A percentile compares a stretch with the other conserved stretches of the same genome.
phyloP scores from a whole-genome alignment of 1,284 basidiomycete species.

The Ustilago hordei region DNA sequence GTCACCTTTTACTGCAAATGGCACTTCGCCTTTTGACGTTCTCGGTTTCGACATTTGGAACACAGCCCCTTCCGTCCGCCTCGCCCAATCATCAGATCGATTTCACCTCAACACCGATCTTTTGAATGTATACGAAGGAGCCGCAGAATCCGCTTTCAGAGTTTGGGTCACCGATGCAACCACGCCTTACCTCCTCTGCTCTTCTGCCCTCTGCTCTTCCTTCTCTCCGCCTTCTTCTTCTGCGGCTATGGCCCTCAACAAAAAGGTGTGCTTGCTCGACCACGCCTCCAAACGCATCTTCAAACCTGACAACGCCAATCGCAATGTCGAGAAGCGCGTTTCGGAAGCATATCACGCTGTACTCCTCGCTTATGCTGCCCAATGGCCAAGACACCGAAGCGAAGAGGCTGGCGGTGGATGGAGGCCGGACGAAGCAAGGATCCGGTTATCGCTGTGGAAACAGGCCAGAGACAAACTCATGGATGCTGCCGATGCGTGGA shows the following conservation, averaged over 20 bases:
- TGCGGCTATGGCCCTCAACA: conserved; percentile 37
- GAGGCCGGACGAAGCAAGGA: conserved; percentile 35
- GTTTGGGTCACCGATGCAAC: conserved; percentile 45
- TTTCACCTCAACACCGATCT: conserved; percentile 38
- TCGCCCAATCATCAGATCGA: conserved; percentile 30
- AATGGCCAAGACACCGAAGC: conserved; percentile 38
- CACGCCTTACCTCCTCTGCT: conserved; percentile 31
- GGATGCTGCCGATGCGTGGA: conserved; percentile 43
- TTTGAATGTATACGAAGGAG: conserved; percentile 41
- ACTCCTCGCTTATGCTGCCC: conserved; percentile 39
- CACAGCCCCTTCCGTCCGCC: conserved; percentile 27
- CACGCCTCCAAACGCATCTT: conserved; percentile 40
- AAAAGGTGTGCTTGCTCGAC: conserved; percentile 40
- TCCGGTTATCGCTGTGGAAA: conserved; percentile 40
- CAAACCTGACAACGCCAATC: conserved; percentile 23
- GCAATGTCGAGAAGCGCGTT: conserved; percentile 39
- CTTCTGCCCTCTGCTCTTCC: conserved; percentile 20
- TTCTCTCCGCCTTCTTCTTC: conserved; percentile 13
- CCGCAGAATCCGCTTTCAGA: conserved; percentile 39
- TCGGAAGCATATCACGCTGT: conserved; percentile 43
- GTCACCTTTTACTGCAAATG: conserved; percentile 23
- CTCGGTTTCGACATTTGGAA: conserved; percentile 48
- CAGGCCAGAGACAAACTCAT: conserved; percentile 46
- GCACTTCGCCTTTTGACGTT: conserved; percentile 28
- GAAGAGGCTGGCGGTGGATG: conserved; percentile 7